Conservation (phyloP, 495 filamentous ascomycete genomes). For the Apodospora peruviana region DNA sequence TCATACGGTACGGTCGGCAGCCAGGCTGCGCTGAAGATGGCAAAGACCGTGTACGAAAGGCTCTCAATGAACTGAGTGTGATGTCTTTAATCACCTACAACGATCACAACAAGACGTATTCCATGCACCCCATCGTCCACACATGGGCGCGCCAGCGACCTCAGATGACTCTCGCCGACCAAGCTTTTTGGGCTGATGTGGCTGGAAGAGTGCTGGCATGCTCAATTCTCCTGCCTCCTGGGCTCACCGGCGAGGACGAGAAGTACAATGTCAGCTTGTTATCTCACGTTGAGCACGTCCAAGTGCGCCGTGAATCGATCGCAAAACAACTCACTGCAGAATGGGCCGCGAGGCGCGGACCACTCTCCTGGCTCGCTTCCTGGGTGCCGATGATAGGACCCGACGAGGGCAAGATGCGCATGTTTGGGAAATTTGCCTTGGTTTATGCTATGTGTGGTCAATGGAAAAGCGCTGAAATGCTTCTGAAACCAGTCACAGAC, state of each 20-base stretch:
- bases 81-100: constrained; percentile 5
- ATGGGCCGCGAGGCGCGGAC: neutral
- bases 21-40: neutral
- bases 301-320: neutral
- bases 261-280: neutral
- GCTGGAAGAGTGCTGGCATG: neutral
- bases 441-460: neutral
- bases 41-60: neutral
- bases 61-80: neutral
- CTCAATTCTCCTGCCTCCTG: neutral
- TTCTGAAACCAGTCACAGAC: neutral
- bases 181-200: constrained; percentile 6
- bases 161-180: constrained; percentile 3
- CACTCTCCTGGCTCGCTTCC: neutral
- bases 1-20: neutral
- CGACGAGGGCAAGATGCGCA: neutral
- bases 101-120: neutral
- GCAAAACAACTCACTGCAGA: neutral
- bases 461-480: neutral
- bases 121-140: constrained; percentile 7
- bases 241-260: neutral
- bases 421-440: neutral
- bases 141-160: constrained; percentile 6
- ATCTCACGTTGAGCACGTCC: neutral
- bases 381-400: neutral